These are phyloP conservation scores for Talaromyces sp. DNA, from an alignment of 2,329 filamentous ascomycete species.

Conservation along the genomic window DNA sequence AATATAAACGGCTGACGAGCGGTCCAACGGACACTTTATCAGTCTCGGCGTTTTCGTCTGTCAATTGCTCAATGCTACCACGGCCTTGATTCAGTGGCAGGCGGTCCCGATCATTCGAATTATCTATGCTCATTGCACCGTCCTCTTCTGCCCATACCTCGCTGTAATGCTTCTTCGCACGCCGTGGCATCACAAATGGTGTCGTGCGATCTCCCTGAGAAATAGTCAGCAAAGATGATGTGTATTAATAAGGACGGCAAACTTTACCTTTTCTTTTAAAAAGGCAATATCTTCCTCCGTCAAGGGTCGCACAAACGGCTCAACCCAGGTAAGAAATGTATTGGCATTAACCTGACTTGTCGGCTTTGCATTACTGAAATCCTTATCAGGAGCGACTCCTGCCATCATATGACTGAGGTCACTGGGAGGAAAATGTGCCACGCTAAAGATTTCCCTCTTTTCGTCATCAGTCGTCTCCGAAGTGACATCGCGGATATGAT, in stretches of 20 bases:
- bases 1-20: constrained; percentile 73
- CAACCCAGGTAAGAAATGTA: constrained; percentile 88
- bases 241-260: constrained; percentile 10
- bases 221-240: background rate
- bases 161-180: constrained; percentile 78
- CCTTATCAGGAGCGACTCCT: constrained; percentile 84
- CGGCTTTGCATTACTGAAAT: constrained; percentile 92
- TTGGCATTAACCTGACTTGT: constrained; percentile 89
- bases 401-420: constrained; percentile 82
- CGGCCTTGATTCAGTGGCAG: constrained; percentile 76
- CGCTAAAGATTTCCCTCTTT: constrained; percentile 81
- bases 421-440: constrained; percentile 73
- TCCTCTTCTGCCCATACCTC: constrained; percentile 96
- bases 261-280: constrained; percentile 66
- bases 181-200: constrained; percentile 80
- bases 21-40: constrained; percentile 87
- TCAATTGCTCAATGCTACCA: constrained; percentile 80
- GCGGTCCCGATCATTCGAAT: constrained; percentile 58
- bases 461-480: constrained; percentile 79
- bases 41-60: constrained; percentile 79
- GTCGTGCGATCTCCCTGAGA: constrained; percentile 67
- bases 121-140: constrained; percentile 69
- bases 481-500: constrained; percentile 76
- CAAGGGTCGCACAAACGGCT: constrained; percentile 84
- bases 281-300: constrained; percentile 94